phyloP scores from a whole-genome alignment of 495 filamentous ascomycete species.

The Aspergillus homomorphus region DNA sequence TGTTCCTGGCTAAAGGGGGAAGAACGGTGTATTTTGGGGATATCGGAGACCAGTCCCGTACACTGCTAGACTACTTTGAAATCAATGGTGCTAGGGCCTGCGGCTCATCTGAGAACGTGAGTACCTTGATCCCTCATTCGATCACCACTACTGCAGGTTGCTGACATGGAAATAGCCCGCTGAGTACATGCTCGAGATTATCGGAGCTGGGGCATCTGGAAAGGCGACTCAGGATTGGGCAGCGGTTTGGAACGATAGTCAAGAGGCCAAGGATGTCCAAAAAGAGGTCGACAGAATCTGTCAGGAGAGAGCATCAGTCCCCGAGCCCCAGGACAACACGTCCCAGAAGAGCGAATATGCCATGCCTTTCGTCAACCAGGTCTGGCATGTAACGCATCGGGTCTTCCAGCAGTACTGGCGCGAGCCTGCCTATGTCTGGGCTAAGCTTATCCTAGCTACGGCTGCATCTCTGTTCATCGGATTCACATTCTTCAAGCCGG shows the following conservation, averaged over 20 bases:
- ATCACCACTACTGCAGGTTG: background rate
- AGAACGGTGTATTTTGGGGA: slow-evolving; percentile 89
- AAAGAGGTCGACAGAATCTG: slow-evolving; percentile 65
- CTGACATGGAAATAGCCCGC: slow-evolving; percentile 54
- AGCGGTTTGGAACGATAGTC: slow-evolving; percentile 66
- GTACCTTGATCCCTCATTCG: slow-evolving; percentile 9
- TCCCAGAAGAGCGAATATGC: slow-evolving; percentile 42
- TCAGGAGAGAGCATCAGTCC: slow-evolving; percentile 34
- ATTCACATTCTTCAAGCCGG: slow-evolving; percentile 78
- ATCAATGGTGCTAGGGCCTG: slow-evolving; percentile 67
- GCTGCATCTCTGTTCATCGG: slow-evolving; percentile 69
- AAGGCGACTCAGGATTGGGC: slow-evolving; percentile 81
- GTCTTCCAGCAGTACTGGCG: slow-evolving; percentile 56
- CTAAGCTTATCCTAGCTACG: slow-evolving; percentile 52
- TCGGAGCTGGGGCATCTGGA: slow-evolving; percentile 52
- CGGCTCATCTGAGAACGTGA: slow-evolving; percentile 74
- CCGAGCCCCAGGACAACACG: slow-evolving; percentile 15
- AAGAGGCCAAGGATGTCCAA: slow-evolving; percentile 63
- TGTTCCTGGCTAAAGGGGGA: slow-evolving; percentile 79
- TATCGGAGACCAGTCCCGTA: slow-evolving; percentile 71
- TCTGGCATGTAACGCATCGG: slow-evolving; percentile 47
- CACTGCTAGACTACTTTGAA: slow-evolving; percentile 73
- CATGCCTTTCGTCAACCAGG: slow-evolving; percentile 50
- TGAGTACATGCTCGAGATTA: slow-evolving; percentile 90
- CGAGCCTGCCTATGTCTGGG: slow-evolving; percentile 54